phyloP scores from a whole-genome alignment of 495 filamentous ascomycete species.

The Penicillium coprophilum region DNA sequence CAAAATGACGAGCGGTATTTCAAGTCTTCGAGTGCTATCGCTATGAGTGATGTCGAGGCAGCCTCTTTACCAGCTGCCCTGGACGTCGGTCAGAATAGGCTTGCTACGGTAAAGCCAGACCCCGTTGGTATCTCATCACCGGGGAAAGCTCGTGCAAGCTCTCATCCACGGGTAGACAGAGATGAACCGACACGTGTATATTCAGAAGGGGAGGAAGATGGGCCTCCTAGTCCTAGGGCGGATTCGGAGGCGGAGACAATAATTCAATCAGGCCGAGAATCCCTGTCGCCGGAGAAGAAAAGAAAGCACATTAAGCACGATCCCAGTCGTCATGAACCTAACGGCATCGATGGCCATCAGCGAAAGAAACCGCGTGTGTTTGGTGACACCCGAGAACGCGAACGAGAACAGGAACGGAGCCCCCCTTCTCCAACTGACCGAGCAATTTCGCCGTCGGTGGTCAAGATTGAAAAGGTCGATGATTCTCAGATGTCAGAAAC shows the following conservation, averaged over 20 bases:
- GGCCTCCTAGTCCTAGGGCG: conserved; percentile 43
- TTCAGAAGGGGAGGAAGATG: conserved; percentile 33
- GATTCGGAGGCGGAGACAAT: conserved; percentile 84
- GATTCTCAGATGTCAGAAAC: conserved; percentile 27
- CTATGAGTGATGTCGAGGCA: conserved; percentile 54
- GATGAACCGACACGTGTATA: conserved; percentile 24
- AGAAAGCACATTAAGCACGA: conserved; percentile 70
- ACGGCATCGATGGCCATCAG: conserved; percentile 53
- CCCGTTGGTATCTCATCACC: conserved; percentile 30
- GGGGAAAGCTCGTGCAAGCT: conserved; percentile 21
- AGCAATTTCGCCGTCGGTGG: conserved; percentile 29
- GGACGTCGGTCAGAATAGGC: conserved; percentile 40
- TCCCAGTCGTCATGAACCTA: conserved; percentile 32
- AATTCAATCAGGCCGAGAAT: conserved; percentile 71
- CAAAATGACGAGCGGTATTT: conserved; percentile 52
- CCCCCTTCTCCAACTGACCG: conserved; percentile 32
- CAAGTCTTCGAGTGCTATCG: conserved; percentile 47
- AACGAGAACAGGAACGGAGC: conserved; percentile 23
- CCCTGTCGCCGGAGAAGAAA: conserved; percentile 64
- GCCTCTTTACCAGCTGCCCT: conserved; percentile 46
- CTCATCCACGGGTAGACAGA: conserved; percentile 22
- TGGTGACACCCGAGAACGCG: conserved; percentile 25
- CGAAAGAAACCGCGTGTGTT: conserved; percentile 39
- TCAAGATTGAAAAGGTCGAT: conserved; percentile 42
- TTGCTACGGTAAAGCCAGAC: conserved; percentile 39